Evolutionary conservation across 768 basidiomycete species (phyloP).

Genomic region (Suillus clintonianus): DNA sequence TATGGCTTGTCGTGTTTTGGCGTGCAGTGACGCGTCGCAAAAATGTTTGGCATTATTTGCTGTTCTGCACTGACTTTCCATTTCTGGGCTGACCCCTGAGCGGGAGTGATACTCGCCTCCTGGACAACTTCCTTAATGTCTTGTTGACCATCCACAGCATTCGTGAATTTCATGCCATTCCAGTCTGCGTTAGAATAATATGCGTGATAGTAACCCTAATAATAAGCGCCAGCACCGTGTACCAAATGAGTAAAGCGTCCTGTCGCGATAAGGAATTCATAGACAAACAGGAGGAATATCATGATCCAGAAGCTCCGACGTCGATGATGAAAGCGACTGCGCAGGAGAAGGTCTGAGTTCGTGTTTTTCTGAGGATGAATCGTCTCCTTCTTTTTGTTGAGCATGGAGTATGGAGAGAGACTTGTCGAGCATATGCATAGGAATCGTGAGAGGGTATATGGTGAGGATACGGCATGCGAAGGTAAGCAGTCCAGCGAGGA

Average conservation of each 20-base stretch:
- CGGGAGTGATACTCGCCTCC: not conserved
- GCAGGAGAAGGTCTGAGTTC: conserved; percentile 27
- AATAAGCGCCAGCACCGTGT: conserved; percentile 47
- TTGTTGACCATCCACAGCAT: conserved; percentile 4
- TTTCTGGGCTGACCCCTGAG: conserved; percentile 25
- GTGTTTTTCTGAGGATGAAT: conserved; percentile 28
- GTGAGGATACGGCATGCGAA: conserved; percentile 51
- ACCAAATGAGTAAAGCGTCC: conserved; percentile 45
- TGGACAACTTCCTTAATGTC: not conserved
- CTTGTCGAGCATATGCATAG: conserved; percentile 42
- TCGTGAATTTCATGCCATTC: conserved; percentile 22
- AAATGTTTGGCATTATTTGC: conserved; percentile 47
- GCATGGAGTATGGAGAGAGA: conserved; percentile 36
- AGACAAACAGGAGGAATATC: conserved; percentile 49
- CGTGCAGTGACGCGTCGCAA: conserved; percentile 63
- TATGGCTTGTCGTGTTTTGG: conserved; percentile 35
- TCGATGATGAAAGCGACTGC: conserved; percentile 27
- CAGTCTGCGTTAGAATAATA: conserved; percentile 36
- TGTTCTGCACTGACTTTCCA: conserved; percentile 9
- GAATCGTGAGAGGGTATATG: conserved; percentile 51
- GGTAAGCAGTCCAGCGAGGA: conserved; percentile 42
- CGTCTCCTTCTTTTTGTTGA: conserved; percentile 28
- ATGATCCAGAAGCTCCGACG: conserved; percentile 30
- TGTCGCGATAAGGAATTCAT: conserved; percentile 42
- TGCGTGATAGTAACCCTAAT: conserved; percentile 44